Conservation (phyloP, 208 protist species). For the Strigomonas oncopelti region DNA sequence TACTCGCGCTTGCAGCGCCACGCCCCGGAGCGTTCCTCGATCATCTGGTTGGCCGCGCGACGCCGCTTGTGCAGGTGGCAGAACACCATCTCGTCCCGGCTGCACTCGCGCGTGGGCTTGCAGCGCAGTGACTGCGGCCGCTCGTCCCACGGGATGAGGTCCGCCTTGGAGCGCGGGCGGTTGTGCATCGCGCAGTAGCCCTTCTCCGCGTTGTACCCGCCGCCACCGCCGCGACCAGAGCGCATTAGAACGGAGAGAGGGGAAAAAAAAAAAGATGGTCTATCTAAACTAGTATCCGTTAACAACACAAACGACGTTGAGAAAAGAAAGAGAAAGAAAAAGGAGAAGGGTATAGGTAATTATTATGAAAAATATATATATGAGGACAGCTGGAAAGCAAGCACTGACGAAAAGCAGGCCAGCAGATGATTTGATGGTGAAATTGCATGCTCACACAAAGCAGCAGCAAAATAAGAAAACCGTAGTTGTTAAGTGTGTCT, state of each 20-base stretch:
- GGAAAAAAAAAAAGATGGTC: constrained; percentile 15
- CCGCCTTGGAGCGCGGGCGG: constrained; percentile 40
- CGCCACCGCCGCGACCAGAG: constrained; percentile 14
- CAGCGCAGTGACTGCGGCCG: constrained; percentile 62
- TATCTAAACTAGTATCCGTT: not conserved
- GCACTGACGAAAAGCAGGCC: constrained; percentile 7
- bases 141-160: constrained; percentile 62
- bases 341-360: not conserved
- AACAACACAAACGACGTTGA: not conserved
- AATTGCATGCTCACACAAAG: too few species aligned
- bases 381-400: constrained; percentile 11
- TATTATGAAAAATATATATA: not conserved
- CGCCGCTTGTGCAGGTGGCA: constrained; percentile 69
- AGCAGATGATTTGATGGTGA: too few species aligned
- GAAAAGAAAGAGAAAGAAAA: constrained; percentile 3
- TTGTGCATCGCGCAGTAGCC: constrained; percentile 72
- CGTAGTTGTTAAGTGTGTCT: too few species aligned
- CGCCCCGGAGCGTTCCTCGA: constrained; percentile 59
- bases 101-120: constrained; percentile 61
- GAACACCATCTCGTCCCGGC: constrained; percentile 24
- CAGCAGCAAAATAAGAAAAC: not conserved
- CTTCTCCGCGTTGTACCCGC: constrained; percentile 32
- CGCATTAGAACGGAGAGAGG: constrained; percentile 11
- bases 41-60: constrained; percentile 62
- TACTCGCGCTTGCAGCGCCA: constrained; percentile 67